Base-by-base conservation (phyloP, 148 eudicot species). In the Chenopodium formosanum region DNA sequence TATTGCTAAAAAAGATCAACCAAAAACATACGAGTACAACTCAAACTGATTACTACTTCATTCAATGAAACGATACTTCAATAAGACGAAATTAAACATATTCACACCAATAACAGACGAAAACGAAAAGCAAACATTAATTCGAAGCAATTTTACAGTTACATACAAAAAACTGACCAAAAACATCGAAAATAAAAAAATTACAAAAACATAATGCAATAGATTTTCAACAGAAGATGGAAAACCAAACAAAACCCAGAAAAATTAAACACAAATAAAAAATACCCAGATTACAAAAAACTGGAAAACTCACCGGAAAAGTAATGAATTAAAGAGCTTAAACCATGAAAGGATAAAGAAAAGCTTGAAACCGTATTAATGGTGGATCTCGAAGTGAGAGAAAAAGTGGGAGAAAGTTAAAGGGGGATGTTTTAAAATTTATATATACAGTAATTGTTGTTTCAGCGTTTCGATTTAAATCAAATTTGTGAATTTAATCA, bases 281-380 rank as follows among this genome's bases (percentile, higher is more conserved):
- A 79, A 17, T n/a, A 83, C 75, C 85, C 79, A 79, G 13, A 74
- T 68, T 20, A 63, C 37, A 37, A 67, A 79, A 74, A 71, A 25
- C 65, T 44, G 17, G 4, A 56, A 27, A 72, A 58, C 63, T 71
- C 13, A 9, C 0, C 27, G 14, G 31, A 46, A 56, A 56, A 56
- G 62, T 3, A 2, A 13, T 17, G 17, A 74, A 74, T 50, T 48
- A 46, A 31, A 31, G 14, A n/a, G 27, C 68, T 47, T 40, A 40
- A 68, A 70, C 6, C 70, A 67, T 31, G 3, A 13, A 67, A 29
- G 7, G 31, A 64, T 9, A 1, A 64, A 64, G 27, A 64, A 40
- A 52, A 53, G 50, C 32, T 32, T 56, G 70, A 80, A 80, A 40
- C 53, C 62, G n/a, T 62, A 68, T 62, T 17, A 79, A 70, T 32